Conservation (phyloP, 768 basidiomycete species). For the Tulasnella sp. region DNA sequence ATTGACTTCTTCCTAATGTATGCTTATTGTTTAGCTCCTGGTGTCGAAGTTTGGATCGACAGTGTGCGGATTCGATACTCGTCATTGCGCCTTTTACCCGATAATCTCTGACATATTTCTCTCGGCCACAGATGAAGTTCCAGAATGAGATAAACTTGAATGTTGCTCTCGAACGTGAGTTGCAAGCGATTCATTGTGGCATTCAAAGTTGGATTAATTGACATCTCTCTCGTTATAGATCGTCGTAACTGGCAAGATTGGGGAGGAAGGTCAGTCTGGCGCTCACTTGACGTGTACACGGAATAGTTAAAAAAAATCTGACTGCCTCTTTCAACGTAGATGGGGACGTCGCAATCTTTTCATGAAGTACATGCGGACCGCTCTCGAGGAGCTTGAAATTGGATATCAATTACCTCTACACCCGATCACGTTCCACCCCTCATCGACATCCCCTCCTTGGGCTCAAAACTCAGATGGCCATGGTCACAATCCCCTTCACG, state of each 20-base stretch:
- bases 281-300: no score
- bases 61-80: conserved; percentile 26
- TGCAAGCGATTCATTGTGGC: conserved; percentile 1
- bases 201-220: not conserved
- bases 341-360: conserved; percentile 64
- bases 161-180: conserved; percentile 62
- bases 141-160: conserved; percentile 59
- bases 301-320: no score
- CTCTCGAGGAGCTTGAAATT: conserved; percentile 65
- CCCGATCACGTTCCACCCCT: conserved; percentile 34
- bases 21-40: conserved; percentile 10
- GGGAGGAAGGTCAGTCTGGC: conserved; percentile 41
- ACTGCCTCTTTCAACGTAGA: not conserved
- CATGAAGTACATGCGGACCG: conserved; percentile 60
- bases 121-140: conserved; percentile 42
- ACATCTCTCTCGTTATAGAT: conserved; percentile 33
- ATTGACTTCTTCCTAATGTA: not conserved
- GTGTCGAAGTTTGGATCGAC: conserved; percentile 37
- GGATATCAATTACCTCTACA: conserved; percentile 61
- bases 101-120: not conserved
- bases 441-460: conserved; percentile 16
- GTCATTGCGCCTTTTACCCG: no score
- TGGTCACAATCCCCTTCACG: not conserved
- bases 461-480: not conserved
- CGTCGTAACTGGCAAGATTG: conserved; percentile 81